Evolutionary conservation across 371 early-diverging fungal genomes (phyloP).

Genomic region (Capniomyces stellatus): DNA sequence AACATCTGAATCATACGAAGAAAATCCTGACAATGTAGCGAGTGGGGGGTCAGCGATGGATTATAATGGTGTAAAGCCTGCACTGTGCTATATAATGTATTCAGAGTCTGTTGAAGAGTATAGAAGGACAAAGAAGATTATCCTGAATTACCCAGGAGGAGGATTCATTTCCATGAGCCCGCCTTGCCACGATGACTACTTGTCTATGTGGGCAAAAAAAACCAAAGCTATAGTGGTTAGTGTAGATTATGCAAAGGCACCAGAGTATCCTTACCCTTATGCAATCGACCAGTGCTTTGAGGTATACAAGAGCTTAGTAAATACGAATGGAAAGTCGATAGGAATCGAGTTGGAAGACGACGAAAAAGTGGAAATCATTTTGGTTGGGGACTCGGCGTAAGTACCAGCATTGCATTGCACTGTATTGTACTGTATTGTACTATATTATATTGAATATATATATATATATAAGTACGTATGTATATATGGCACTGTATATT

Average conservation of each 20-base stretch:
- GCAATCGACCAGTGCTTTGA: slow-evolving; percentile 86
- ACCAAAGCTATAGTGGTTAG: slow-evolving; percentile 50
- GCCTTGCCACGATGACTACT: slow-evolving; percentile 49
- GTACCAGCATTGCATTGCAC: too few relatives aligned
- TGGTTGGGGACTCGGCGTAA: slow-evolving; percentile 86
- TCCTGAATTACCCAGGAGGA: slow-evolving; percentile 73
- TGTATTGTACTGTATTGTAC: too few relatives aligned
- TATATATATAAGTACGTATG: too few relatives aligned
- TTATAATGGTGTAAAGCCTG: slow-evolving; percentile 11
- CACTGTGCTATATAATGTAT: slow-evolving; percentile 32
- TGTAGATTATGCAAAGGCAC: slow-evolving; percentile 87
- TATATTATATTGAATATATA: too few relatives aligned
- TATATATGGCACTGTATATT: too few relatives aligned
- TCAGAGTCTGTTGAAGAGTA: slow-evolving; percentile 26
- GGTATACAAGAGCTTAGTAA: slow-evolving; percentile 46
- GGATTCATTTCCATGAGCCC: slow-evolving; percentile 71
- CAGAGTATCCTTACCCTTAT: slow-evolving; percentile 85
- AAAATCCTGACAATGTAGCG: slow-evolving; percentile 12
- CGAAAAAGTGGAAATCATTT: slow-evolving; percentile 34
- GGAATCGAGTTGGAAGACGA: slow-evolving; percentile 34
- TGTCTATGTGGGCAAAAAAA: slow-evolving; percentile 45
- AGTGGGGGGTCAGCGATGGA: slow-evolving; percentile 7
- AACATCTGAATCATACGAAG: slow-evolving; percentile 23
- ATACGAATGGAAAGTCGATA: slow-evolving; percentile 44
- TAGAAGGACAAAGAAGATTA: slow-evolving; percentile 29